Percentiles rank a stretch among this genome's conserved stretches.
Evolutionary conservation across 306 rosid genomes (phyloP).

Genomic region (Sechiopsis laciniata): DNA sequence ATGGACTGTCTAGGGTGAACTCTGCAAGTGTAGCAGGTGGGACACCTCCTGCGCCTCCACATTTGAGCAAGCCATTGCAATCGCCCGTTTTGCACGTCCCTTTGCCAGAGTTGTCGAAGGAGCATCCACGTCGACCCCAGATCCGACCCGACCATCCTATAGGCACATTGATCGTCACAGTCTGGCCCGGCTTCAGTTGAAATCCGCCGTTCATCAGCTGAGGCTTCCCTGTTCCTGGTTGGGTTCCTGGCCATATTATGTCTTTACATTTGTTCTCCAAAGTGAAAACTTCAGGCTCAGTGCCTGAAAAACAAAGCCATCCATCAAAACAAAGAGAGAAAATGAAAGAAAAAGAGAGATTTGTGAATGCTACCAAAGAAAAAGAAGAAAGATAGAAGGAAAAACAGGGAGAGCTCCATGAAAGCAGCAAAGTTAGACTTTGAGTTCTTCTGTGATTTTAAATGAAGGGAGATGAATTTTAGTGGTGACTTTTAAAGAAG

Average conservation of each 20-base stretch:
- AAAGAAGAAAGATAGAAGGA: not conserved
- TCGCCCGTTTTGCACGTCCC: conserved; percentile 53
- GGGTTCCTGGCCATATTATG: conserved; percentile 51
- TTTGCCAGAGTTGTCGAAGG: conserved; percentile 35
- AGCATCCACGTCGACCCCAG: conserved; percentile 45
- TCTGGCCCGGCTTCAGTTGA: conserved; percentile 28
- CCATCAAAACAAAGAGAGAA: not conserved
- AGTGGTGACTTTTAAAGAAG: not conserved
- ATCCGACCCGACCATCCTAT: conserved; percentile 57
- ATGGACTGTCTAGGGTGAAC: conserved; percentile 51
- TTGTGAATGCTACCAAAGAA: not conserved
- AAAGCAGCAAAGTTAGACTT: not conserved
- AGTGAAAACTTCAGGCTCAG: conserved; percentile 44
- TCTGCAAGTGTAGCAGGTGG: conserved; percentile 59
- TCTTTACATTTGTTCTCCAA: conserved; percentile 39
- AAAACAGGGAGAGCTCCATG: conserved; percentile 6
- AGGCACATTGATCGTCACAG: conserved; percentile 34
- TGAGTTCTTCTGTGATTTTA: not conserved
- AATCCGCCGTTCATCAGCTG: conserved; percentile 42
- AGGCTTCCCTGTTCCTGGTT: conserved; percentile 40
- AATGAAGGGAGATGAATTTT: too few species aligned
- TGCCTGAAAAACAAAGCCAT: conserved; percentile 28
- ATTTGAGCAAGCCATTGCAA: conserved; percentile 44
- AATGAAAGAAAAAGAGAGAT: not conserved
- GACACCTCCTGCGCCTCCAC: conserved; percentile 38